Evolutionary conservation across 352 stramenopile species (phyloP), one percentile per base, ranked within the genome.

Genomic region (Thalassiosira exigua): DNA sequence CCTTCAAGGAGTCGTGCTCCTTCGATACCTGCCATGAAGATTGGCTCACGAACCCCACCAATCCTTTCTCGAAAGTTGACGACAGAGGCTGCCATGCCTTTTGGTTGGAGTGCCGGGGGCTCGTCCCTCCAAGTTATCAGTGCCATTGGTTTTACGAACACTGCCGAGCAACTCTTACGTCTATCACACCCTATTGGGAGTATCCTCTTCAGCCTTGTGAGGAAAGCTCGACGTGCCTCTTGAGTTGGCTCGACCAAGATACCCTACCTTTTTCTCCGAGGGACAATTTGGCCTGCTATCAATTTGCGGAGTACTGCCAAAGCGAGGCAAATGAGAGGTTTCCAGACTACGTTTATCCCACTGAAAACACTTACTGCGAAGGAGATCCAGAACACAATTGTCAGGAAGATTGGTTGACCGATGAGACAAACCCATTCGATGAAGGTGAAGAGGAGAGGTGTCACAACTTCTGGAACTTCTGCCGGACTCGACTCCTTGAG

Each of bases 401-500:
- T 26, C 14, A 57, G 22, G 50, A 57, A 9, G 21, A 24, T 11
- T 57, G 50, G 50, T 19, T 57, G 12, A 24, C 9, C 50, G 50
- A 57, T 22, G 12, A 11, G 11, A 11, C 12, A 14, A 57, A 57
- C 21, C 50, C 50, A 14, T 27, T 57, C 50, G 11, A 9, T 12
- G 11, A 11, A 24, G 24, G 21, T 11, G 50, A 14, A 14, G 50
- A 57, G 9, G 14, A 12, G 9, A 19, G 12, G 14, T 57, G 50
- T 19, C 50, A 57, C 50, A 57, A 19, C 12, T 57, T 57, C 21
- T 57, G 50, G 50, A 24, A 57, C 12, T 57, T 22, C 50, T 57
- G 50, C 50, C 9, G 24, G 22, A 57, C 50, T 57, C 50, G 22
- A 24, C 22, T 57, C 9, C 14, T 27, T 12, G 9, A 11, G 9